These are phyloP conservation scores for Hericium coralloides DNA, from an alignment of 768 basidiomycete species.

Conservation along the genomic window DNA sequence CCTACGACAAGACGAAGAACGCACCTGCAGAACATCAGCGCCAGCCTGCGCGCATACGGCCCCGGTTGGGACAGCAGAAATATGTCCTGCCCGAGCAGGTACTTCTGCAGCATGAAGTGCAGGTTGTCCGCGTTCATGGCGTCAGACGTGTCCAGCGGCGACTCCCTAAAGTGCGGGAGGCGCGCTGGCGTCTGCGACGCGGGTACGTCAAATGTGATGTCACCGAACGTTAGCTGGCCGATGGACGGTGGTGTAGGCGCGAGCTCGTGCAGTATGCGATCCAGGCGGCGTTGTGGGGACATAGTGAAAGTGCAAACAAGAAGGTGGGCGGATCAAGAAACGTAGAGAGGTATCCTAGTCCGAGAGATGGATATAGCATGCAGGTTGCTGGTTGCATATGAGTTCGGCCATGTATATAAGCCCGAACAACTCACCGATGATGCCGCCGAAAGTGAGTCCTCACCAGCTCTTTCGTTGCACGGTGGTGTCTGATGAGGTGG, in stretches of 20 bases:
- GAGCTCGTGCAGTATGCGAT: slow-evolving; percentile 37
- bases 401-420: too few species aligned
- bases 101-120: slow-evolving; percentile 61
- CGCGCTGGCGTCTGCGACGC: slow-evolving; percentile 38
- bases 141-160: slow-evolving; percentile 43
- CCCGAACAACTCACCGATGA: too few species aligned
- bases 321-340: too few species aligned
- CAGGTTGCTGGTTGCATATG: too few species aligned
- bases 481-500: too few species aligned
- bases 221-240: slow-evolving; percentile 49
- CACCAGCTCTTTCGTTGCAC: too few species aligned
- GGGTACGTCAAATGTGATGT: slow-evolving; percentile 47
- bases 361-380: too few species aligned
- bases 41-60: slow-evolving; percentile 54
- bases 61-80: slow-evolving; percentile 62
- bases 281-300: slow-evolving; percentile 31
- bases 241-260: slow-evolving; percentile 31
- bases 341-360: too few species aligned
- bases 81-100: slow-evolving; percentile 56
- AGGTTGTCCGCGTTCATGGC: slow-evolving; percentile 47
- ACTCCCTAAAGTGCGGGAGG: slow-evolving; percentile 32
- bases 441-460: too few species aligned
- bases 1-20: slow-evolving; percentile 4
- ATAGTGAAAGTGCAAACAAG: not conserved
- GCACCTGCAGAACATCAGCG: slow-evolving; percentile 55